These are phyloP conservation scores for Mycena albidolilacea DNA, from an alignment of 768 basidiomycete genomes.

Conservation along the genomic window DNA sequence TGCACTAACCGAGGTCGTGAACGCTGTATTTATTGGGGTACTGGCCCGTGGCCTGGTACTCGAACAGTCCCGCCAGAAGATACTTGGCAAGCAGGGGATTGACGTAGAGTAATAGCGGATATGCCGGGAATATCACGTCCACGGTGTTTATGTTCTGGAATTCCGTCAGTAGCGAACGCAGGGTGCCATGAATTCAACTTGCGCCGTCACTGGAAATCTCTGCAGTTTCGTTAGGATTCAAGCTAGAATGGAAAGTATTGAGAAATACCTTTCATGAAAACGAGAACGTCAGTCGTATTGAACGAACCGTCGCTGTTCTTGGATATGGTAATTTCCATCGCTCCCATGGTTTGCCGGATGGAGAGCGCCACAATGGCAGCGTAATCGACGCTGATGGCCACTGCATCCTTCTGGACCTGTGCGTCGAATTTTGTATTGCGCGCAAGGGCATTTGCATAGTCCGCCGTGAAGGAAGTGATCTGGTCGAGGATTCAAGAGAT, in stretches of 20 bases:
- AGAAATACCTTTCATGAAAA: constrained; percentile 70
- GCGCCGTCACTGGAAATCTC: constrained; percentile 77
- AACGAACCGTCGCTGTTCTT: constrained; percentile 58
- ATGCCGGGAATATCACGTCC: constrained; percentile 68
- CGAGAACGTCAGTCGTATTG: constrained; percentile 64
- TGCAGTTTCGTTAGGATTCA: constrained; percentile 22
- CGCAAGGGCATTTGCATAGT: constrained; percentile 59
- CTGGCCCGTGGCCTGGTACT: constrained; percentile 76
- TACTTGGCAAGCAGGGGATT: constrained; percentile 69
- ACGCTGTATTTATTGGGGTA: constrained; percentile 77
- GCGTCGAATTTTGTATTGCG: constrained; percentile 63
- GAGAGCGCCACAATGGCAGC: constrained; percentile 68
- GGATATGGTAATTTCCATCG: constrained; percentile 71
- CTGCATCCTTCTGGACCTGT: constrained; percentile 61
- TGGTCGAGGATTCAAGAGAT: neutral
- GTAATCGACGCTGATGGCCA: constrained; percentile 63
- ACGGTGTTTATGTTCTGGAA: constrained; percentile 63
- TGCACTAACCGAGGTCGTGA: constrained; percentile 68
- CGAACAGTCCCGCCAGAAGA: constrained; percentile 72
- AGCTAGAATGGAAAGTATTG: constrained; percentile 43
- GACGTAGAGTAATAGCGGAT: constrained; percentile 67
- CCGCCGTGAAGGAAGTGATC: constrained; percentile 50
- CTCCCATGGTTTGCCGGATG: constrained; percentile 67
- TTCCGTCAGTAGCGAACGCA: neutral
- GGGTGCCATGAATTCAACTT: constrained; percentile 38